phyloP scores from a whole-genome alignment of 768 basidiomycete species.

The Krasilnikovozyma curviuscula region DNA sequence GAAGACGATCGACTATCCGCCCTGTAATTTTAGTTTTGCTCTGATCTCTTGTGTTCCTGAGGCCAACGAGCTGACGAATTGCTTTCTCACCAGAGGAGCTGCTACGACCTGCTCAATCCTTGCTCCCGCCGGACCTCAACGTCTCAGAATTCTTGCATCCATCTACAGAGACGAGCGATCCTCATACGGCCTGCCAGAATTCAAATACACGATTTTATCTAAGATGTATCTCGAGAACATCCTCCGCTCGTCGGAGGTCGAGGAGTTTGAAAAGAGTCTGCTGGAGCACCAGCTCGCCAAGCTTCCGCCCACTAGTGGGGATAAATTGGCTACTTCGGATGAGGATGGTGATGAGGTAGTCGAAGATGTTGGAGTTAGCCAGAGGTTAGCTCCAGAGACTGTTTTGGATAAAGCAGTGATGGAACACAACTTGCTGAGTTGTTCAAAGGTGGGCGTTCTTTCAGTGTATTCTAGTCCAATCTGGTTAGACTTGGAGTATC shows the following conservation, averaged over 20 bases:
- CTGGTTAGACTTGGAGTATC: not conserved
- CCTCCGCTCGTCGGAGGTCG: constrained; percentile 68
- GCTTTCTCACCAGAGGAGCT: constrained; percentile 38
- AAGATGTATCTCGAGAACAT: constrained; percentile 99
- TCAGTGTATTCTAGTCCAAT: not conserved
- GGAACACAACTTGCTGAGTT: constrained; percentile 94
- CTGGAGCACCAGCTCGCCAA: constrained; percentile 89
- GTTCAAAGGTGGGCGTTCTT: constrained; percentile 44
- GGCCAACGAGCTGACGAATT: not conserved
- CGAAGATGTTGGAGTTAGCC: constrained; percentile 30
- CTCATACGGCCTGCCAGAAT: constrained; percentile 46
- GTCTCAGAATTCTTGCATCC: constrained; percentile 77
- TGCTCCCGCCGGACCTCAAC: constrained; percentile 89
- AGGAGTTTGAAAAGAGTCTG: constrained; percentile 68
- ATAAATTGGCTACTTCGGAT: constrained; percentile 34
- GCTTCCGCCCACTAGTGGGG: constrained; percentile 2
- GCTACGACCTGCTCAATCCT: constrained; percentile 93
- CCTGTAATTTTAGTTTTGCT: constrained; percentile 45
- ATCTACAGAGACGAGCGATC: constrained; percentile 88
- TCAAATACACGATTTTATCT: constrained; percentile 74
- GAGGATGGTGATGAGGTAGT: constrained; percentile 29
- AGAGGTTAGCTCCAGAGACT: constrained; percentile 72
- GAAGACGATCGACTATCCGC: constrained; percentile 81
- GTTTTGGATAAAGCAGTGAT: constrained; percentile 93
- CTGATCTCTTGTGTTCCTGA: not conserved